phyloP scores from a whole-genome alignment of 2,329 filamentous ascomycete species.

The Pseudocercospora cruenta region DNA sequence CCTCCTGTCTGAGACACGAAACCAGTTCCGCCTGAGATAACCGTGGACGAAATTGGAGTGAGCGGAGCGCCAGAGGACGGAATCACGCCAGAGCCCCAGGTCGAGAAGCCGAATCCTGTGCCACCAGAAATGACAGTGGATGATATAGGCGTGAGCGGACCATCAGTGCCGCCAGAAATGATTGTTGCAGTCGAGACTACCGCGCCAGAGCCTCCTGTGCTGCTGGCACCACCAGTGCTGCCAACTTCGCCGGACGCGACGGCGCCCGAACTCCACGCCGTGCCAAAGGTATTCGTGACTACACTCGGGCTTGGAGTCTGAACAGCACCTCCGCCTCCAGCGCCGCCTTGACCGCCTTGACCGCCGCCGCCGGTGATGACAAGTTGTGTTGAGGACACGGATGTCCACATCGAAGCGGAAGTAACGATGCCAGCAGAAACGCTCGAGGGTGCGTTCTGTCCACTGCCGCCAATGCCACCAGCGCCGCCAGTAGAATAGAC shows the following conservation, averaged over 20 bases:
- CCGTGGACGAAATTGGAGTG: conserved; percentile 13
- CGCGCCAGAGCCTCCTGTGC: conserved; percentile 20
- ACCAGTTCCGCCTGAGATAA: conserved; percentile 8
- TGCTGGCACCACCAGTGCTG: conserved; percentile 23
- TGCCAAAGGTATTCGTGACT: conserved; percentile 24
- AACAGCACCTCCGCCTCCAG: conserved; percentile 22
- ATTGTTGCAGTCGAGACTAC: conserved; percentile 13
- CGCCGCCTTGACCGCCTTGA: conserved; percentile 18
- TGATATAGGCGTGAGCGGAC: conserved; percentile 14
- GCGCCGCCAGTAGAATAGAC: conserved; percentile 31
- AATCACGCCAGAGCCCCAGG: conserved; percentile 12
- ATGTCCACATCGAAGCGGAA: conserved; percentile 25
- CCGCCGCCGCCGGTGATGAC: conserved; percentile 26
- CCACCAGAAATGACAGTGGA: conserved; percentile 10
- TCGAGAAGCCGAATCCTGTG: conserved; percentile 15
- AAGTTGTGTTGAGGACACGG: conserved; percentile 25
- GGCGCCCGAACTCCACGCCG: conserved; percentile 30
- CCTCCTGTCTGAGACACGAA: not conserved
- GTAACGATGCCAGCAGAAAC: conserved; percentile 28
- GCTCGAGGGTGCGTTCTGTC: conserved; percentile 22
- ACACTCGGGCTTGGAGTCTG: conserved; percentile 23
- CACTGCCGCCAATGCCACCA: conserved; percentile 25
- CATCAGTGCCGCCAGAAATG: conserved; percentile 11
- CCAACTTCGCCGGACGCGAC: conserved; percentile 24
- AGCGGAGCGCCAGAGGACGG: conserved; percentile 12